Conservation (phyloP, 2,329 filamentous ascomycete genomes). For the Fusarium hainanense region DNA sequence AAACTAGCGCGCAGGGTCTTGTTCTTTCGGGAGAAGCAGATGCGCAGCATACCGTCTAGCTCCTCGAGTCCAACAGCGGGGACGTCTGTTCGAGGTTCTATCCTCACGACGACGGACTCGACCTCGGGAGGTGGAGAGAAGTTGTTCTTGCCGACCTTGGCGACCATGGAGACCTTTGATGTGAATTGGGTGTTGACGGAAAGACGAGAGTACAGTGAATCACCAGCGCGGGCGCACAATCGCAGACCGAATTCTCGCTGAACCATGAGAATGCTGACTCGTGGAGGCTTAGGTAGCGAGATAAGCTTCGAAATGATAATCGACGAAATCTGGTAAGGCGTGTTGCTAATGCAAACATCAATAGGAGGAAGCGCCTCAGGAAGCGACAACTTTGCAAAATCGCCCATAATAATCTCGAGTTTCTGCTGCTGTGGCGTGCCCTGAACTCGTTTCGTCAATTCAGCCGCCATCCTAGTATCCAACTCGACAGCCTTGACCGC, state of each 20-base stretch:
- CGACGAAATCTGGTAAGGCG: conserved; percentile 78
- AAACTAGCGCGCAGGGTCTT: conserved; percentile 87
- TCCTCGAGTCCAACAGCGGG: conserved; percentile 94
- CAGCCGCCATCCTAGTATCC: conserved; percentile 95
- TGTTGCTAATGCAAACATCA: conserved; percentile 82
- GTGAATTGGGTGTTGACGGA: conserved; percentile 95
- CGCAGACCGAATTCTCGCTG: conserved; percentile 95
- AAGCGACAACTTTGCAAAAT: conserved; percentile 85
- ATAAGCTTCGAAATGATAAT: conserved; percentile 93
- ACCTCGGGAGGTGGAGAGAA: conserved; percentile 95
- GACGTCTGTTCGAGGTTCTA: conserved; percentile 83
- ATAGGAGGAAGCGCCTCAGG: conserved; percentile 77
- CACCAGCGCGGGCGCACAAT: conserved; percentile 86
- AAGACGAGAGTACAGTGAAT: conserved; percentile 89
- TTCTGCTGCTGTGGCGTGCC: conserved; percentile 86
- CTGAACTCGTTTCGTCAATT: conserved; percentile 93
- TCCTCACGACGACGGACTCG: conserved; percentile 88
- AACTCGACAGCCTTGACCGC: conserved; percentile 87
- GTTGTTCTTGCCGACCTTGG: conserved; percentile 97
- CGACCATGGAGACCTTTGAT: conserved; percentile 73
- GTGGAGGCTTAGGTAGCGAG: conserved; percentile 81
- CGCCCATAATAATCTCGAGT: conserved; percentile 88
- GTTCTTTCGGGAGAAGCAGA: conserved; percentile 81
- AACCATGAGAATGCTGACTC: conserved; percentile 92
- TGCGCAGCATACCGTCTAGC: conserved; percentile 90